A percentile compares a stretch with the other conserved stretches of the same genome.
Evolutionary conservation across 2,329 filamentous ascomycete genomes (phyloP).

Genomic region (Cladosporium colombiae): DNA sequence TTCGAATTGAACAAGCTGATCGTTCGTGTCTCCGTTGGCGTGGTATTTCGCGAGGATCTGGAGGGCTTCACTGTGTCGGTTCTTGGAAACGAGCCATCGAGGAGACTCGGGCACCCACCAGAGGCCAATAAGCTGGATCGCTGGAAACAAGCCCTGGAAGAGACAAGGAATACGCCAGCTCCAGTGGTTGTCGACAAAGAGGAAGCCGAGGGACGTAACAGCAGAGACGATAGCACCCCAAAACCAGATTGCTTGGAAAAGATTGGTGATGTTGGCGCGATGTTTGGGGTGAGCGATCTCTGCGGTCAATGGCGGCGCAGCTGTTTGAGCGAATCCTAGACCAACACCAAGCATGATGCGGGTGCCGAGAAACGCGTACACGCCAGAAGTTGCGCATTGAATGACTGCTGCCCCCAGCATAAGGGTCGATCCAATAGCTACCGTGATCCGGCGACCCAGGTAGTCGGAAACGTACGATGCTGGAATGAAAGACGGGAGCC

Average conservation of each 20-base stretch:
- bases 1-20: conserved; percentile 59
- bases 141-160: conserved; percentile 29
- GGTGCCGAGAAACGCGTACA: conserved; percentile 30
- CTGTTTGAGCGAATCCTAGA: conserved; percentile 24
- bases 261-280: conserved; percentile 26
- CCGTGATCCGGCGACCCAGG: conserved; percentile 33
- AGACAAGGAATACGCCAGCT: conserved; percentile 32
- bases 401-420: conserved; percentile 48
- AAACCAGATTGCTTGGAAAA: conserved; percentile 29
- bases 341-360: conserved; percentile 27
- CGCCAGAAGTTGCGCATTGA: conserved; percentile 31
- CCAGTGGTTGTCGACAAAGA: conserved; percentile 27
- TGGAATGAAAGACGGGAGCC: conserved; percentile 29
- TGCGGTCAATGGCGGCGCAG: conserved; percentile 23
- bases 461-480: conserved; percentile 31
- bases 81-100: conserved; percentile 29
- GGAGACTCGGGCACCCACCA: conserved; percentile 31
- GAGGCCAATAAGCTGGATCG: conserved; percentile 27
- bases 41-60: conserved; percentile 45
- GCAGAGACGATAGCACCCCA: conserved; percentile 31
- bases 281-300: conserved; percentile 28
- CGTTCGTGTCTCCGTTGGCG: conserved; percentile 47
- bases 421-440: conserved; percentile 43
- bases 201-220: conserved; percentile 28
- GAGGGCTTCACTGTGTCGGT: conserved; percentile 30